Conservation (phyloP, 805 yeast genomes). For the Saccharomycopsis sp. region DNA sequence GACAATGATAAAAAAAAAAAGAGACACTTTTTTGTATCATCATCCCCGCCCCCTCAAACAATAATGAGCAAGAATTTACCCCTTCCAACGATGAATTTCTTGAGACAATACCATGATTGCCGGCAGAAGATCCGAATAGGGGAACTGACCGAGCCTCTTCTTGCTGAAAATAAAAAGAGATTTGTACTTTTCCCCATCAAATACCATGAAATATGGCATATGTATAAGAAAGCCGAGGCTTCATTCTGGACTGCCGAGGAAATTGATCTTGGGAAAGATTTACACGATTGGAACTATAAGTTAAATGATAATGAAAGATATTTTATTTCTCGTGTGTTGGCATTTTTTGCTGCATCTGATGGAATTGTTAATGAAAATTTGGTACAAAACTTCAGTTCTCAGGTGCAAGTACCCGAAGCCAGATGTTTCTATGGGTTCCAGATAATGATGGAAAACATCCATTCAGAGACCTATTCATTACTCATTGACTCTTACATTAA, state of each 20-base stretch:
- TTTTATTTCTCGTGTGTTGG: conserved; percentile 86
- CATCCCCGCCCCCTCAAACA: no score
- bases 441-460: conserved; percentile 99
- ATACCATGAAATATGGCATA: conserved; percentile 97
- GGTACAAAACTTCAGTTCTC: conserved; percentile 94
- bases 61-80: not conserved
- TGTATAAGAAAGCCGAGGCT: conserved; percentile 98
- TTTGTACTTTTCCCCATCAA: conserved; percentile 93
- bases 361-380: conserved; percentile 97
- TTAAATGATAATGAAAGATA: conserved; percentile 86
- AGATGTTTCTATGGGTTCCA: conserved; percentile 98
- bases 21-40: no score
- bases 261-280: conserved; percentile 89
- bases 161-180: conserved; percentile 75
- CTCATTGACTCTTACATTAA: conserved; percentile 91
- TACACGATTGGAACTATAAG: conserved; percentile 84
- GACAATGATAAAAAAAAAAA: no score
- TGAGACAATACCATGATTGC: conserved; percentile 54
- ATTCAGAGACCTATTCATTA: conserved; percentile 92
- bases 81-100: conserved; percentile 32
- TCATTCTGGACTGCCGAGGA: conserved; percentile 99
- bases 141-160: conserved; percentile 85
- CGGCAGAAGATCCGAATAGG: conserved; percentile 63
- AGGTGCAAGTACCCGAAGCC: conserved; percentile 95
- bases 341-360: conserved; percentile 97